phyloP scores from a whole-genome alignment of 805 yeast species.

The Pichia nakasei region DNA sequence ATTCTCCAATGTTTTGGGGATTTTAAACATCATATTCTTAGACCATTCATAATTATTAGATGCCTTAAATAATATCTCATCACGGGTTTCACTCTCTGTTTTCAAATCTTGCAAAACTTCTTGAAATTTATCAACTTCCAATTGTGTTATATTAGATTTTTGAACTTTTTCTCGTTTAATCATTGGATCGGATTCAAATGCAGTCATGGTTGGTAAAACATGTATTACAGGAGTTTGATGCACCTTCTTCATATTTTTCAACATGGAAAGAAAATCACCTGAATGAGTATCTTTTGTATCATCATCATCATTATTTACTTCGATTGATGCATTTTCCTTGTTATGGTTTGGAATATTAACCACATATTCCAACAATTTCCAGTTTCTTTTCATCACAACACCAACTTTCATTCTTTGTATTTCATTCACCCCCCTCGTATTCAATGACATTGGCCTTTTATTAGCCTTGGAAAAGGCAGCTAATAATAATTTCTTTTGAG shows the following conservation, averaged over 20 bases:
- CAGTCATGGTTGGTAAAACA: conserved; percentile 20
- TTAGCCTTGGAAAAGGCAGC: conserved; percentile 6
- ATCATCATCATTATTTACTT: background rate
- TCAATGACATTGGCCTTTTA: background rate
- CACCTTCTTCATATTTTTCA: conserved; percentile 18
- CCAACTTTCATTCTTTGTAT: conserved; percentile 1
- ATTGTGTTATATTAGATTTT: background rate
- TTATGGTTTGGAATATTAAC: background rate
- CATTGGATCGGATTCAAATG: conserved; percentile 18
- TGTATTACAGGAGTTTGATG: conserved; percentile 9
- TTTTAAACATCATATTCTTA: conserved; percentile 23
- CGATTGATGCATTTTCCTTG: background rate
- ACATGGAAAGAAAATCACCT: conserved; percentile 17
- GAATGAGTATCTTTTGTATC: background rate
- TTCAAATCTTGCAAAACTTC: conserved; percentile 36
- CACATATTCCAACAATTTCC: conserved; percentile 9
- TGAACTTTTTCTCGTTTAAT: background rate
- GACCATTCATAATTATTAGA: conserved; percentile 47
- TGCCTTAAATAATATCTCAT: conserved; percentile 39
- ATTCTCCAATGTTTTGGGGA: conserved; percentile 33
- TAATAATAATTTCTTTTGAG: conserved; percentile 1
- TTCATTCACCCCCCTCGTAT: background rate
- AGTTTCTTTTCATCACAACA: conserved; percentile 16
- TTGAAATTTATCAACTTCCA: conserved; percentile 26
- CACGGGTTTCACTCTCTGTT: conserved; percentile 29